These are phyloP conservation scores for Meredithiella fracta DNA, from an alignment of 2,329 filamentous ascomycete genomes.

Conservation along the genomic window DNA sequence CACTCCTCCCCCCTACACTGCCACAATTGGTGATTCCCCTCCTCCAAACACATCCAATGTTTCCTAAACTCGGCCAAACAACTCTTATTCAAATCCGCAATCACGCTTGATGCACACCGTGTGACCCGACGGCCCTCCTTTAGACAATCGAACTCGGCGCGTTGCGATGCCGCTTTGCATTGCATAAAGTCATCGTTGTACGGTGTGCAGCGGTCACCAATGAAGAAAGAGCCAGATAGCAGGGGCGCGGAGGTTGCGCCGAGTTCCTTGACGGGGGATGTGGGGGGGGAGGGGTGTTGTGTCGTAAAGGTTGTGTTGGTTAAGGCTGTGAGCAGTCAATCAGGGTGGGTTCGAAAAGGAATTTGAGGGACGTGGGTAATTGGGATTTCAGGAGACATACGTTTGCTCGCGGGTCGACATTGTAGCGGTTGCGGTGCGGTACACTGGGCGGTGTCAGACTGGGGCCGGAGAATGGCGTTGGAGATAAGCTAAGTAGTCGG, in stretches of 20 bases:
- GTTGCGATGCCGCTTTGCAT: slow-evolving; percentile 88
- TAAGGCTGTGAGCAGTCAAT: slow-evolving; percentile 31
- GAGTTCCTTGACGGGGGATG: slow-evolving; percentile 88
- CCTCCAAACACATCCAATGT: slow-evolving; percentile 91
- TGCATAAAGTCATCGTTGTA: slow-evolving; percentile 99
- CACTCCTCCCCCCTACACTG: slow-evolving; percentile 81
- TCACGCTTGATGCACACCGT: slow-evolving; percentile 83
- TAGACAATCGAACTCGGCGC: slow-evolving; percentile 85
- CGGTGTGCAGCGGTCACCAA: slow-evolving; percentile 80
- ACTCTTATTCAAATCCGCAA: slow-evolving; percentile 91
- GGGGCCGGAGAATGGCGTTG: neutral
- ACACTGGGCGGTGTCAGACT: neutral
- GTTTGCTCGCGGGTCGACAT: neutral
- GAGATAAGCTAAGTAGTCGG: no score
- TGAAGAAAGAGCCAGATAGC: slow-evolving; percentile 86
- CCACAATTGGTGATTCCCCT: slow-evolving; percentile 96
- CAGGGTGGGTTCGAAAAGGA: neutral
- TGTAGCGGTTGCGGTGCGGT: neutral
- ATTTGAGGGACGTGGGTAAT: neutral
- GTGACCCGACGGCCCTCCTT: slow-evolving; percentile 94
- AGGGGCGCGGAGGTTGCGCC: slow-evolving; percentile 86
- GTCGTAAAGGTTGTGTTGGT: slow-evolving; percentile 84
- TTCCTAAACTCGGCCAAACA: slow-evolving; percentile 80
- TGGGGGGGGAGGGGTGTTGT: slow-evolving; percentile 84
- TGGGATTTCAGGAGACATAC: neutral